Evolutionary conservation across 352 stramenopile genomes (phyloP).

Genomic region (Albugo candida): DNA sequence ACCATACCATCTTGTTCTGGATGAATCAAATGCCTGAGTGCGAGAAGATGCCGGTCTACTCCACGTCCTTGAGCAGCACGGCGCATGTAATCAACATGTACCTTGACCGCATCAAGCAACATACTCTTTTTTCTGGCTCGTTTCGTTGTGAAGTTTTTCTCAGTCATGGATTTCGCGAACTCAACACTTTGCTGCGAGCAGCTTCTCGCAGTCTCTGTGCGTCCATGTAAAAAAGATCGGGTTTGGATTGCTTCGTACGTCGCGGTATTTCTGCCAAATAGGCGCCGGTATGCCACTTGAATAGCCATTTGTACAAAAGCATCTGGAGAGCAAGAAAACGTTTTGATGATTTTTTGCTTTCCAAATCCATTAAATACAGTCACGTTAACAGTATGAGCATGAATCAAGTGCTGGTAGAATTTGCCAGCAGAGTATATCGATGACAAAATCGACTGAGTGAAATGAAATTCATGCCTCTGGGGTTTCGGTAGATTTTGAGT

Average conservation of each 20-base stretch:
- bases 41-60: slow-evolving; percentile 89
- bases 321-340: slow-evolving; percentile 81
- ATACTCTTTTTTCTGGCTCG: slow-evolving; percentile 23
- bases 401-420: slow-evolving; percentile 45
- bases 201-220: slow-evolving; percentile 81
- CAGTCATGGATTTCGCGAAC: slow-evolving; percentile 77
- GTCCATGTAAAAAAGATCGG: slow-evolving; percentile 85
- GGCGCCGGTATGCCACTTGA: slow-evolving; percentile 81
- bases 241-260: slow-evolving; percentile 94
- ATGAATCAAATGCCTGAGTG: slow-evolving; percentile 46
- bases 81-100: slow-evolving; percentile 49
- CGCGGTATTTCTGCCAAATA: slow-evolving; percentile 31
- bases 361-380: slow-evolving; percentile 81
- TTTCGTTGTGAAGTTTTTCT: slow-evolving; percentile 13
- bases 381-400: slow-evolving; percentile 78
- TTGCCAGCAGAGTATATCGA: slow-evolving; percentile 32
- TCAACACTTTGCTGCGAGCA: slow-evolving; percentile 58
- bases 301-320: slow-evolving; percentile 91
- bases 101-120: slow-evolving; percentile 20
- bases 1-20: slow-evolving; percentile 20
- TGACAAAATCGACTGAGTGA: slow-evolving; percentile 22
- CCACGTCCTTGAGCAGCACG: slow-evolving; percentile 52
- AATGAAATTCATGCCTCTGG: slow-evolving; percentile 27
- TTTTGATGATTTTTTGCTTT: slow-evolving; percentile 68
- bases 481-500: slow-evolving; percentile 10